These are phyloP conservation scores for Rhizoctonia solani DNA, from an alignment of 1,284 basidiomycete genomes.

Conservation along the genomic window DNA sequence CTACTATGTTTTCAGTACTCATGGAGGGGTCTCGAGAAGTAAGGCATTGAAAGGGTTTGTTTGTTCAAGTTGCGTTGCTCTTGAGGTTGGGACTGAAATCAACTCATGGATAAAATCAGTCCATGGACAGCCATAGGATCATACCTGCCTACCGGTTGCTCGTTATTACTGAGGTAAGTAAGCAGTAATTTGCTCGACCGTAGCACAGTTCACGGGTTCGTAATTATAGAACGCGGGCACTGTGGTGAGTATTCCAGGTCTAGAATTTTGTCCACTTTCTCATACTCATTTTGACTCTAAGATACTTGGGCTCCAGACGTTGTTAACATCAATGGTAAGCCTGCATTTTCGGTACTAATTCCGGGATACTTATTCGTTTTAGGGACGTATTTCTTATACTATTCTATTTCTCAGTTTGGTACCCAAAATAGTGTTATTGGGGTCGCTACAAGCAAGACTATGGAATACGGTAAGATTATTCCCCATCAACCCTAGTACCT, in stretches of 20 bases:
- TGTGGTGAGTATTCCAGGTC: conserved; percentile 15
- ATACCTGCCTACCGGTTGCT: conserved; percentile 35
- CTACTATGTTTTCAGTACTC: conserved; percentile 36
- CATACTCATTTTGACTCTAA: no score
- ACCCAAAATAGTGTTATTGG: conserved; percentile 47
- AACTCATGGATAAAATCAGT: neutral
- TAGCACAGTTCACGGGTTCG: neutral
- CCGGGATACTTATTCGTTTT: neutral
- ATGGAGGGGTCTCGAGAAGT: conserved; percentile 35
- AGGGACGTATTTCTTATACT: conserved; percentile 43
- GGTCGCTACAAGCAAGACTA: conserved; percentile 45
- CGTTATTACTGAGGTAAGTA: conserved; percentile 32
- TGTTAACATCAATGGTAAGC: conserved; percentile 31
- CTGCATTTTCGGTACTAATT: neutral
- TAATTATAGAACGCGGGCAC: conserved; percentile 34
- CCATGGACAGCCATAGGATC: conserved; percentile 35
- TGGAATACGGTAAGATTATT: conserved; percentile 42
- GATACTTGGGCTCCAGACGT: conserved; percentile 37
- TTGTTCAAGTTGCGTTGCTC: no score
- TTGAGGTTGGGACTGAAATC: no score
- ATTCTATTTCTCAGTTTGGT: conserved; percentile 45
- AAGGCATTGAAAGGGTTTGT: conserved; percentile 33
- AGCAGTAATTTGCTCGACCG: neutral
- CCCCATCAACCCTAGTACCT: neutral
- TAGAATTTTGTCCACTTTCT: no score